A percentile compares a stretch with the other conserved stretches of the same genome.
Evolutionary conservation across 1,284 basidiomycete species (phyloP).

Genomic region (Moniliophthora roreri): DNA sequence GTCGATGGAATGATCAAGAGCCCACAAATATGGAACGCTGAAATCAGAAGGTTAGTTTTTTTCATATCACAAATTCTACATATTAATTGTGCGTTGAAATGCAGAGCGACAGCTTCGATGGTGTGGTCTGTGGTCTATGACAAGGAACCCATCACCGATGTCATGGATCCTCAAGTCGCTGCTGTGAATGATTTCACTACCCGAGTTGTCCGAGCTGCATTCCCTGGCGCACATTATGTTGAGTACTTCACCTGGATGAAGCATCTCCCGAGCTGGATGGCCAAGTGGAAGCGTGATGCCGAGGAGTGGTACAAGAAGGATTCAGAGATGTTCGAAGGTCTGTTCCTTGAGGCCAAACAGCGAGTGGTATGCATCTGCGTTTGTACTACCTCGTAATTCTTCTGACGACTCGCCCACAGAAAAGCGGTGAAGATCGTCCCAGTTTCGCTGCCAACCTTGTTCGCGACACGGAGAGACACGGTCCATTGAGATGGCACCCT

Average conservation of each 20-base stretch:
- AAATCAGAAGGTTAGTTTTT: not conserved
- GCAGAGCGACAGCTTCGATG: not conserved
- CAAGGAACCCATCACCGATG: not conserved
- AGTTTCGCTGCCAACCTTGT: not conserved
- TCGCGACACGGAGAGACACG: not conserved
- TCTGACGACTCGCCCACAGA: not conserved
- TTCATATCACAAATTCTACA: not conserved
- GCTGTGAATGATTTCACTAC: constrained; percentile 5
- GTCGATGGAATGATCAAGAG: not conserved
- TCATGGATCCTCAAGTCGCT: not conserved
- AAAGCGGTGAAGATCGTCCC: constrained; percentile 4
- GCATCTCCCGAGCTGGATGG: constrained; percentile 12
- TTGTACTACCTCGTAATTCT: no score
- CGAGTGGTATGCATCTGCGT: constrained; percentile 9
- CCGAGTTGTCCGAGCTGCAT: constrained; percentile 3
- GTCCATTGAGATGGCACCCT: constrained; percentile 22
- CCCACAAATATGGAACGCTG: not conserved
- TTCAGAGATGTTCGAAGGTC: constrained; percentile 13
- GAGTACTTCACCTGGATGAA: no score
- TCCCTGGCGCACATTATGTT: no score
- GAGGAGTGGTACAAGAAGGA: constrained; percentile 12
- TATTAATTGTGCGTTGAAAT: not conserved
- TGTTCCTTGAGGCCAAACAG: constrained; percentile 12
- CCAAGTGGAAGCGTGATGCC: constrained; percentile 18
- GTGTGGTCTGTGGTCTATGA: not conserved